phyloP scores from a whole-genome alignment of 2,329 filamentous ascomycete species.

The Endoconidiophora polonica region DNA sequence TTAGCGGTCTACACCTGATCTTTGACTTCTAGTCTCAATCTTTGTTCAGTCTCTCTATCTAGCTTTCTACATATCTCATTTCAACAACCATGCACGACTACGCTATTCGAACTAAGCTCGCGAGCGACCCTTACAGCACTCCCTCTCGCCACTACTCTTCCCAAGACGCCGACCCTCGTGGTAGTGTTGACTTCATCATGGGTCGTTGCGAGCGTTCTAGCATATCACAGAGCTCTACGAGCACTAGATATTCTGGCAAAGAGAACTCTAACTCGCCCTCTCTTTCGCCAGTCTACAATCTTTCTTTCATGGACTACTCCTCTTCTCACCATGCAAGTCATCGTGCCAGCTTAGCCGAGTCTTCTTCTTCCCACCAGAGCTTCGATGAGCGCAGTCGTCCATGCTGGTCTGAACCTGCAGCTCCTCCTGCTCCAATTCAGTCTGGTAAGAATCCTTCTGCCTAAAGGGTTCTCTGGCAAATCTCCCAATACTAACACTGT shows the following conservation, averaged over 20 bases:
- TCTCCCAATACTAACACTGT: no score
- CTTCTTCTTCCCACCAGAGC: neutral
- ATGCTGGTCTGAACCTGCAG: neutral
- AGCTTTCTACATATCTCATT: no score
- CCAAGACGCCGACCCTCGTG: neutral
- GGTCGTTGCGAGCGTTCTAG: neutral
- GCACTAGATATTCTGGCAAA: no score
- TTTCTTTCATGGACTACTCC: conserved; percentile 1
- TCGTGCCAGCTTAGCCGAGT: neutral
- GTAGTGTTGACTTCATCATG: conserved; percentile 5
- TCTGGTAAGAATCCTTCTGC: neutral
- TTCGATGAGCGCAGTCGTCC: neutral
- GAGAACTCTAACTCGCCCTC: conserved; percentile 1
- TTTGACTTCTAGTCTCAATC: no score
- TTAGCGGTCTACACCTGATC: no score
- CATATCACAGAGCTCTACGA: neutral
- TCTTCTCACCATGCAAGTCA: neutral
- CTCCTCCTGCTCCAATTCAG: neutral
- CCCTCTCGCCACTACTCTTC: neutral
- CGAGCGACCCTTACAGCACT: neutral
- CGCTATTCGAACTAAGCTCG: no score
- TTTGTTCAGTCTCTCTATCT: no score
- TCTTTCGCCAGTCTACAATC: conserved; percentile 2
- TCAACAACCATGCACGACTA: no score
- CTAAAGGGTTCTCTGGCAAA: no score